A percentile compares a stretch with the other conserved stretches of the same genome.
Conservation (phyloP, 169 alveolate genomes). For the Cyclospora cayetanensis region DNA sequence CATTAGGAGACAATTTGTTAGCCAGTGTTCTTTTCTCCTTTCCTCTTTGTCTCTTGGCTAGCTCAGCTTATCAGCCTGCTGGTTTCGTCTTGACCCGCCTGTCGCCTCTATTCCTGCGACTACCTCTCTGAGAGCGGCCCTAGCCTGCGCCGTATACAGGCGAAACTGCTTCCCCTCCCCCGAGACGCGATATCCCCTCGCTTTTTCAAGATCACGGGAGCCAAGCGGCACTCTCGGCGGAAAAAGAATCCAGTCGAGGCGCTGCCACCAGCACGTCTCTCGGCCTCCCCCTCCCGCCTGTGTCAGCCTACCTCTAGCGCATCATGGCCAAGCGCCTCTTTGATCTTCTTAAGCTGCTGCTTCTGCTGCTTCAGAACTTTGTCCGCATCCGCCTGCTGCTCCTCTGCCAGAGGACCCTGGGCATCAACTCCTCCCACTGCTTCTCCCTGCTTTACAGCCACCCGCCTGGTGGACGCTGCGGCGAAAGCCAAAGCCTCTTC, state of each 20-base stretch:
- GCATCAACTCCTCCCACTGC: conserved; percentile 40
- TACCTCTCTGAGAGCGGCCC: no score
- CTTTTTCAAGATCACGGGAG: no score
- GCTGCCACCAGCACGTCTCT: no score
- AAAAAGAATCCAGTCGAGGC: no score
- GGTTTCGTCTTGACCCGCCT: no score
- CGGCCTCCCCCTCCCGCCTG: not conserved
- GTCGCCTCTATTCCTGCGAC: no score
- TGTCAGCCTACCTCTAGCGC: conserved; percentile 63
- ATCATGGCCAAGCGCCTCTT: conserved; percentile 54
- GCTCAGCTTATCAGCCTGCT: not conserved
- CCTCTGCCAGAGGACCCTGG: conserved; percentile 49
- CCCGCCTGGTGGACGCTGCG: not conserved
- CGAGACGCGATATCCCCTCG: no score
- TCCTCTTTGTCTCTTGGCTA: not conserved
- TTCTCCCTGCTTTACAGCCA: conserved; percentile 46
- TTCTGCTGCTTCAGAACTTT: conserved; percentile 54
- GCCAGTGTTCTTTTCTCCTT: not conserved
- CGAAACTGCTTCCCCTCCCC: no score
- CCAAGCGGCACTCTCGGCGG: no score
- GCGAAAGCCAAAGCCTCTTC: not conserved
- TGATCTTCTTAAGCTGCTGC: conserved; percentile 53
- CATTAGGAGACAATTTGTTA: not conserved
- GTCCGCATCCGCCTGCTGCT: conserved; percentile 66
- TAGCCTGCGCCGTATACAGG: no score